A percentile compares a stretch with the other conserved stretches of the same genome.
These are phyloP conservation scores for Tillandsia leiboldiana DNA, from an alignment of 176 grass and related monocot species.

Conservation along the genomic window DNA sequence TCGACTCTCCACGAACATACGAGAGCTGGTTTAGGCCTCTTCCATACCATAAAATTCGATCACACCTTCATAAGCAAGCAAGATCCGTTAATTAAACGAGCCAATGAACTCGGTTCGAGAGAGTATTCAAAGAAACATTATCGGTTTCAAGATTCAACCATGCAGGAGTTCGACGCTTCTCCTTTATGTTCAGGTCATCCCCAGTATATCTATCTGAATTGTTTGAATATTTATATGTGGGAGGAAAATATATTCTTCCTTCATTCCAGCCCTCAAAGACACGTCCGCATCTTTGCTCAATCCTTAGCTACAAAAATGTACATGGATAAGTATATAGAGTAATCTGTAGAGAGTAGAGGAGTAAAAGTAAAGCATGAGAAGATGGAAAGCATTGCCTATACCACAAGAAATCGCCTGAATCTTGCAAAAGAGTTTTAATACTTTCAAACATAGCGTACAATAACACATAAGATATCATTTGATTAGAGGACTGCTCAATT, in stretches of 20 bases:
- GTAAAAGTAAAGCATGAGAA: background rate
- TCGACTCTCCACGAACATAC: slow-evolving; percentile 81
- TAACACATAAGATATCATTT: background rate
- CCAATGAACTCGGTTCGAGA: background rate
- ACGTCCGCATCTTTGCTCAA: slow-evolving; percentile 65
- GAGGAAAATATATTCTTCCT: slow-evolving; percentile 91
- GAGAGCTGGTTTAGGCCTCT: slow-evolving; percentile 67
- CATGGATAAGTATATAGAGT: background rate
- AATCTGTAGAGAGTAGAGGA: background rate
- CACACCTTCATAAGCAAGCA: slow-evolving; percentile 58
- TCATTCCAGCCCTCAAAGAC: slow-evolving; percentile 88
- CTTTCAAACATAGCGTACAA: background rate
- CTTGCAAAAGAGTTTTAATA: background rate
- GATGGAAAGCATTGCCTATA: background rate
- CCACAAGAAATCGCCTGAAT: background rate
- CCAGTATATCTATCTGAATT: slow-evolving; percentile 91
- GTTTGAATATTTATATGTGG: slow-evolving; percentile 95
- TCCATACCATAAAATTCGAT: slow-evolving; percentile 82
- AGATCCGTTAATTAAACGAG: background rate
- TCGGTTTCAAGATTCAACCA: slow-evolving; percentile 33
- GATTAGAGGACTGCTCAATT: slow-evolving; percentile 1
- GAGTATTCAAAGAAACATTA: background rate
- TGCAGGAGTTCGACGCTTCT: slow-evolving; percentile 89
- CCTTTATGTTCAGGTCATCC: slow-evolving; percentile 78
- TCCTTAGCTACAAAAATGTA: slow-evolving; percentile 45